Base-by-base conservation (phyloP, 2,329 filamentous ascomycete genomes). In the Diaporthe australafricana region DNA sequence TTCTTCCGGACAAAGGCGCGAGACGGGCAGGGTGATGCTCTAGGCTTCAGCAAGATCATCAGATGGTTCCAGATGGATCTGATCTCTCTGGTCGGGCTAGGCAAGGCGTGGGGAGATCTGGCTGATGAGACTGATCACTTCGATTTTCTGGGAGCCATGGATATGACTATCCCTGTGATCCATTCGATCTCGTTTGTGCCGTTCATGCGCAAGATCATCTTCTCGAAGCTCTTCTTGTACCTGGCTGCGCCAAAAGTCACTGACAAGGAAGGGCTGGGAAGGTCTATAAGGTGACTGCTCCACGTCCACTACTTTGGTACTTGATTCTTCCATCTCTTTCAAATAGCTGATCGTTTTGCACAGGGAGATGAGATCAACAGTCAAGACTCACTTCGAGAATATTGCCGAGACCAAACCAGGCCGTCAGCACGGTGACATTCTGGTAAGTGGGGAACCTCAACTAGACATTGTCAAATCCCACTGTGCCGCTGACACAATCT, bases 21-120 rank as follows among this genome's bases (percentile, higher is more conserved):
- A 25, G 48, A 32, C 6, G 52, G 42, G 3, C 20, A 48, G 5
- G 71, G 40, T 2, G 47, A 45, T 30, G 32, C 14, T 45, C 45
- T 75, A 22, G 68, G 65, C 30, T 74, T 70, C 62, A 50, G 62
- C n/a, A 27, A 52, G 5, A 52, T 66, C 20, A 56, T 69, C 12
- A 55, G 74, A 48, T 73, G 63, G 47, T 73, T 75, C 30, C 53
- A 55, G 20, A 22, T 75, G 11, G 75, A 76, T 40, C 12, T 73
- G 1, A 50, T 70, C 35, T 55, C 67, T 8, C 60, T 69, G 0
- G 65, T 52, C 1, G 45, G 68, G 2, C 17, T 74, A 5, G 75
- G 75, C 14, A 20, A 71, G 53, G 38, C 71, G 0, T 76, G 74
- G 74, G 71, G 70, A 5, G 56, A 73, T 20, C 22, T 75, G 22